Evolutionary conservation across 345 rosid genomes (phyloP), one percentile per base, ranked within the genome.

Genomic region (Acer campestre): DNA sequence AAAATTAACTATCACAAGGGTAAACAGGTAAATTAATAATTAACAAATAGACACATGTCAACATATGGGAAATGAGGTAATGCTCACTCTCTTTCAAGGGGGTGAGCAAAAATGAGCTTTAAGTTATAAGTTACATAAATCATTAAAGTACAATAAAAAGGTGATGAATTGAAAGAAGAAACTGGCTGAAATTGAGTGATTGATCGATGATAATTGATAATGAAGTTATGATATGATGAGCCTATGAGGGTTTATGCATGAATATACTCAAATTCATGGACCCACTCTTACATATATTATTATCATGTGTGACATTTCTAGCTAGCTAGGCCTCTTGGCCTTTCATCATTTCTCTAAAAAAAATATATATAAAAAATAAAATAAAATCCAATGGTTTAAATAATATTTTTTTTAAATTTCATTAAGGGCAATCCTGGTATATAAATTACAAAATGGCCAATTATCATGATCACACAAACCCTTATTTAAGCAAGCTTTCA

Each of bases 401-500:
- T 18, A n/a, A 49, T 20, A 73, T 51, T 35, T 4, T 80, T 80
- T 75, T 27, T 0, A 71, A 23, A 46, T 10, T 55, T 22, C 12
- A 40, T n/a, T 17, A 65, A 66, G 78, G 78, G 69, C 73, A 79
- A 63, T 20, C 42, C 17, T 68, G 71, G 71, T 61, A 61, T 62
- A 46, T 6, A 6, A 51, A 55, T 9, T 46, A 7, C 46, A 35
- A 18, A 5, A 35, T 22, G 46, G 4, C n/a, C 16, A 51, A 5
- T 70, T 16, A 53, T 70, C 46, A 27, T 22, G 44, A 51, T 70
- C 44, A 13, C 40, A 3, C 11, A 22, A 12, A 48, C 67, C 78
- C 79, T 70, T 87, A 85, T 85, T 75, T 87, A 84, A 79, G 71
- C 69, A 9, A 18, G 42, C 67, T n/a, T 73, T 7, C 82, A 77